Conservation (phyloP, 306 rosid species). For the Comarum palustre region DNA sequence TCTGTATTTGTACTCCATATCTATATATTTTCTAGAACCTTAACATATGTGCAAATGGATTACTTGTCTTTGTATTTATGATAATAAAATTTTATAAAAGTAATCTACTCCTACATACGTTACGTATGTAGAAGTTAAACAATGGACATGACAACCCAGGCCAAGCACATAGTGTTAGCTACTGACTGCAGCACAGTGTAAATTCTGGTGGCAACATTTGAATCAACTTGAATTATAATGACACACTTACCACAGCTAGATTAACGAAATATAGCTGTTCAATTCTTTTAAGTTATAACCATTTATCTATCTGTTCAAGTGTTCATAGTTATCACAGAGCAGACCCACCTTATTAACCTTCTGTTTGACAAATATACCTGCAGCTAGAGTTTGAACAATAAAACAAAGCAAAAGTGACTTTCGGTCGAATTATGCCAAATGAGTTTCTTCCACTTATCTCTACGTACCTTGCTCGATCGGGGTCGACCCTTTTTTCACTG, state of each 20-base stretch:
- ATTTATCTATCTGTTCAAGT: neutral
- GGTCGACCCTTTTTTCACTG: conserved; percentile 2
- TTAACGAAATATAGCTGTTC: neutral
- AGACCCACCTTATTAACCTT: conserved; percentile 10
- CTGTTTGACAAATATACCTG: neutral
- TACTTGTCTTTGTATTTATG: neutral
- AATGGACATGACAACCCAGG: neutral
- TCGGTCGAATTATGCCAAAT: conserved; percentile 8
- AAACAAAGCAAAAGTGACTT: conserved; percentile 13
- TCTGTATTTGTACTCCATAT: neutral
- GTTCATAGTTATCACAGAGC: conserved; percentile 3
- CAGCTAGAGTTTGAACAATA: neutral
- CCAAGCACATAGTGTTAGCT: neutral
- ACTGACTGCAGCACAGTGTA: neutral
- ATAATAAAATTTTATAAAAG: too few relatives aligned
- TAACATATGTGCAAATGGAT: neutral
- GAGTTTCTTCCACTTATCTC: conserved; percentile 16
- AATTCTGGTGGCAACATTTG: neutral
- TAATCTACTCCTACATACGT: too few relatives aligned
- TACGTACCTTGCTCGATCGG: neutral
- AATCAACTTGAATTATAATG: neutral
- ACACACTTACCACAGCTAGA: conserved; percentile 14
- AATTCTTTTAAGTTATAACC: neutral
- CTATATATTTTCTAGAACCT: neutral
- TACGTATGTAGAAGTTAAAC: too few relatives aligned